phyloP scores from a whole-genome alignment of 192 early-diverging fungal genomes.

The Paraglomus occultum region DNA sequence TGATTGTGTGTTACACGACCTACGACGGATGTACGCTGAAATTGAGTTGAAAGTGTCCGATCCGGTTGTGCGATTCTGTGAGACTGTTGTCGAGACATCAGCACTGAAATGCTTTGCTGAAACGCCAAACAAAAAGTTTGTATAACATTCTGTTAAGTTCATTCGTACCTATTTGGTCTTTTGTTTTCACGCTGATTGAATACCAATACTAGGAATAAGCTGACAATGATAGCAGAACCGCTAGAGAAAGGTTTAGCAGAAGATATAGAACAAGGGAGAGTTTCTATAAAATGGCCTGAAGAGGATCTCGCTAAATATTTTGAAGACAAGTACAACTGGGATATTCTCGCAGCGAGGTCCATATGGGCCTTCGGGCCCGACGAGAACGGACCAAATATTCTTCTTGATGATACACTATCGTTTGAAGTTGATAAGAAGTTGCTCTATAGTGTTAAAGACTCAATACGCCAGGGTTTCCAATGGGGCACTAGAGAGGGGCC shows the following conservation, averaged over 20 bases:
- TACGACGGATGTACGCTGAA: constrained; percentile 89
- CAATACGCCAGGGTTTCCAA: constrained; percentile 94
- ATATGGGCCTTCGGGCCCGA: constrained; percentile 99
- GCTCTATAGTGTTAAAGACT: constrained; percentile 76
- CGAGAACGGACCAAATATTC: constrained; percentile 86
- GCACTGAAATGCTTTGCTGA: constrained; percentile 94
- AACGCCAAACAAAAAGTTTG: constrained; percentile 96
- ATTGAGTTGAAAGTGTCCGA: constrained; percentile 99
- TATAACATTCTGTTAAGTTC: neutral
- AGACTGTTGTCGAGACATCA: constrained; percentile 94
- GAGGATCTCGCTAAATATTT: constrained; percentile 78
- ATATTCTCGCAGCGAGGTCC: constrained; percentile 86
- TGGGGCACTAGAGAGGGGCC: constrained; percentile 98
- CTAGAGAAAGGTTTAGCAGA: constrained; percentile 87
- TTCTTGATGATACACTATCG: constrained; percentile 95
- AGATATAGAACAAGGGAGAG: constrained; percentile 82
- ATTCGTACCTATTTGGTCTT: neutral
- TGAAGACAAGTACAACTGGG: constrained; percentile 88
- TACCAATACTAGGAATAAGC: constrained; percentile 69
- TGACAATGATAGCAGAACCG: constrained; percentile 95
- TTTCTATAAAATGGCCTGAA: constrained; percentile 72
- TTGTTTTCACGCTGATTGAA: neutral
- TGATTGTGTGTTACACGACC: constrained; percentile 95
- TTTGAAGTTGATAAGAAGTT: constrained; percentile 86
- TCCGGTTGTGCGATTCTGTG: constrained; percentile 93